Conservation (phyloP, 345 rosid species). For the Tarenaya hassleriana region DNA sequence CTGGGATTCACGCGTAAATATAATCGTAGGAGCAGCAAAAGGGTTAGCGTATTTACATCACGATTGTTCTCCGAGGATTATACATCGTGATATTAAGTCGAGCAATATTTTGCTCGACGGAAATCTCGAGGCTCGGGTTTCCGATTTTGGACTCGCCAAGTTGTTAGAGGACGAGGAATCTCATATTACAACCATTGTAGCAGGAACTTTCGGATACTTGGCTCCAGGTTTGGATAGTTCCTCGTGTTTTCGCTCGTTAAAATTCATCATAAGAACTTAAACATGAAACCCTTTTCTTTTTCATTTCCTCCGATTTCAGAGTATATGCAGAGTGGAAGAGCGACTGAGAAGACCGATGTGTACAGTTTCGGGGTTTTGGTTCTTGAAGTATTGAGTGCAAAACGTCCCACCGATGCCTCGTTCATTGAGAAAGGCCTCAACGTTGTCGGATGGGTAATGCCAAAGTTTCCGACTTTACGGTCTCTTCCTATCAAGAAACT, state of each 20-base stretch:
- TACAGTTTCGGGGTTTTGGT: conserved; percentile 91
- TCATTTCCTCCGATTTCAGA: conserved; percentile 40
- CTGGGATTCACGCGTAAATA: conserved; percentile 85
- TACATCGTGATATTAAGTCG: conserved; percentile 94
- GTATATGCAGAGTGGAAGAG: conserved; percentile 98
- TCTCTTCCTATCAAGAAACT: neutral
- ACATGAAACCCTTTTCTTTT: neutral
- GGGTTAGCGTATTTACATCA: conserved; percentile 94
- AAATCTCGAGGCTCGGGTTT: conserved; percentile 90
- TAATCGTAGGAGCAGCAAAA: conserved; percentile 92
- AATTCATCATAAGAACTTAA: neutral
- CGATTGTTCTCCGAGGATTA: conserved; percentile 94
- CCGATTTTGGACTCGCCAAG: conserved; percentile 95
- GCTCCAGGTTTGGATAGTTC: too few species aligned
- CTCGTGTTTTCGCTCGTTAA: conserved; percentile 23
- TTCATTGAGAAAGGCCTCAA: conserved; percentile 97
- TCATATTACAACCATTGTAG: conserved; percentile 93
- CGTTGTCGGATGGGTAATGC: conserved; percentile 94
- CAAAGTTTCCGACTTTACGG: neutral
- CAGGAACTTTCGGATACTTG: conserved; percentile 92
- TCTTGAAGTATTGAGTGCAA: conserved; percentile 93
- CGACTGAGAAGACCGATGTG: conserved; percentile 96
- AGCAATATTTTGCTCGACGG: conserved; percentile 93
- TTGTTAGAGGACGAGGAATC: conserved; percentile 87
- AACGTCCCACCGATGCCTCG: conserved; percentile 93